These are phyloP conservation scores for Rhinocladiella mackenziei DNA, from an alignment of 2,329 filamentous ascomycete species.

Conservation along the genomic window DNA sequence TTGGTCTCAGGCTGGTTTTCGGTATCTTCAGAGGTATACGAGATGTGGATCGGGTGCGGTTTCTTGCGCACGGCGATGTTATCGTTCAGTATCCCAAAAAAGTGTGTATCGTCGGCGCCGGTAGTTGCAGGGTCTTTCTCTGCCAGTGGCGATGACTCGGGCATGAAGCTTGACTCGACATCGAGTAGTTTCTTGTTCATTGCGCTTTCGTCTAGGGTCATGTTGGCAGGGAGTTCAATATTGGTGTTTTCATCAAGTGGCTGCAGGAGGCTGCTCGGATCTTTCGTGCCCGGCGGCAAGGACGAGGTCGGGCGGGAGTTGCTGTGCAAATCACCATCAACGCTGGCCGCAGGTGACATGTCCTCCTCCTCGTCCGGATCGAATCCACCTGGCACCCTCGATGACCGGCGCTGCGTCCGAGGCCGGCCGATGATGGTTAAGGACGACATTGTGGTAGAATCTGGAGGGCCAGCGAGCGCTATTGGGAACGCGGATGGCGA, in stretches of 20 bases:
- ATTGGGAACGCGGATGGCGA: slow-evolving; percentile 2
- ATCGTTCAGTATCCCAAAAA: slow-evolving; percentile 38
- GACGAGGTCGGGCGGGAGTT: slow-evolving; percentile 17
- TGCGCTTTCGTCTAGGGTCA: slow-evolving; percentile 52
- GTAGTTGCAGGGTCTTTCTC: slow-evolving; percentile 23
- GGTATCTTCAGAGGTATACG: slow-evolving; percentile 12
- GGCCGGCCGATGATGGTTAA: slow-evolving; percentile 17
- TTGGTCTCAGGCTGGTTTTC: slow-evolving; percentile 10
- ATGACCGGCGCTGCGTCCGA: slow-evolving; percentile 23
- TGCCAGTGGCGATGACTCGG: slow-evolving; percentile 49
- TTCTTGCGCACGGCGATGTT: slow-evolving; percentile 24
- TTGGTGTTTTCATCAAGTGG: slow-evolving; percentile 19
- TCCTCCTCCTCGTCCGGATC: slow-evolving; percentile 33
- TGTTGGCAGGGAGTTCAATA: slow-evolving; percentile 27
- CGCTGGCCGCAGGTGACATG: slow-evolving; percentile 19
- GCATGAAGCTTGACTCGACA: slow-evolving; percentile 61
- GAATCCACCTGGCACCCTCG: slow-evolving; percentile 36
- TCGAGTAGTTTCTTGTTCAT: slow-evolving; percentile 59
- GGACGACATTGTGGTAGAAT: slow-evolving; percentile 21
- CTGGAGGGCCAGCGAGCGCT: neutral
- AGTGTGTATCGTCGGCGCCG: slow-evolving; percentile 43
- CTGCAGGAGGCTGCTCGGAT: slow-evolving; percentile 27
- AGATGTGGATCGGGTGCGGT: slow-evolving; percentile 18
- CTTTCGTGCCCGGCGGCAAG: slow-evolving; percentile 16
- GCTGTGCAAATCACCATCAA: slow-evolving; percentile 17